These are phyloP conservation scores for Chrysanthemum makinoi DNA, from an alignment of 129 eudicot genomes.

Conservation along the genomic window DNA sequence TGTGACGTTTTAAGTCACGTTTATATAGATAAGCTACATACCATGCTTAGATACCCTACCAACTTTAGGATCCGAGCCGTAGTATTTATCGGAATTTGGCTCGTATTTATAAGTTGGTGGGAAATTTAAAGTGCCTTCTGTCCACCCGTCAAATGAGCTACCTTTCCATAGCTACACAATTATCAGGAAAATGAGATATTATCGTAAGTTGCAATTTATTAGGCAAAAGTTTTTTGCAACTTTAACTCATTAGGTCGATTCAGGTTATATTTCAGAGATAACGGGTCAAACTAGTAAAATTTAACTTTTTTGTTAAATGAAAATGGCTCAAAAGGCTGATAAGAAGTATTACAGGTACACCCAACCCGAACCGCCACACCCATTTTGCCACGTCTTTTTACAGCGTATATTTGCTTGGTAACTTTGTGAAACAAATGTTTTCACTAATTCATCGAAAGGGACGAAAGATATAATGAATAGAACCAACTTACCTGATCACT, in stretches of 20 bases:
- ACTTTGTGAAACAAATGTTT: neutral
- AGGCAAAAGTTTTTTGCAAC: neutral
- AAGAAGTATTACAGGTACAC: neutral
- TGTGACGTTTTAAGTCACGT: too few species aligned
- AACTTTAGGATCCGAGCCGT: conserved; percentile 62
- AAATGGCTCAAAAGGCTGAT: neutral
- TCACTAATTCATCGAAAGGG: neutral
- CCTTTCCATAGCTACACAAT: conserved; percentile 60
- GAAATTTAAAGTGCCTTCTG: conserved; percentile 70
- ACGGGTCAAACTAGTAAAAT: conserved; percentile 2
- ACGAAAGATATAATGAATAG: neutral
- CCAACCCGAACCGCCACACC: neutral
- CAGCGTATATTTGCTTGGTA: neutral
- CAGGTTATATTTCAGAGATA: neutral
- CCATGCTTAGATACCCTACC: conserved; percentile 95
- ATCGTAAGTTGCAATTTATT: neutral
- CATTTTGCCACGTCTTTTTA: neutral
- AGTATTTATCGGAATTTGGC: conserved; percentile 58
- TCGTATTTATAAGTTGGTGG: conserved; percentile 94
- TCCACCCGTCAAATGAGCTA: conserved; percentile 83
- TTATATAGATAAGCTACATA: conserved; percentile 31
- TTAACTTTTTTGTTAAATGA: neutral
- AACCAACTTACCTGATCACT: conserved; percentile 63
- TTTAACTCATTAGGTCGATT: neutral
- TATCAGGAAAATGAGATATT: conserved; percentile 4